A percentile compares a stretch with the other conserved stretches of the same genome.
Conservation (phyloP, 139 green algal genomes). For the Chlorella ohadii region DNA sequence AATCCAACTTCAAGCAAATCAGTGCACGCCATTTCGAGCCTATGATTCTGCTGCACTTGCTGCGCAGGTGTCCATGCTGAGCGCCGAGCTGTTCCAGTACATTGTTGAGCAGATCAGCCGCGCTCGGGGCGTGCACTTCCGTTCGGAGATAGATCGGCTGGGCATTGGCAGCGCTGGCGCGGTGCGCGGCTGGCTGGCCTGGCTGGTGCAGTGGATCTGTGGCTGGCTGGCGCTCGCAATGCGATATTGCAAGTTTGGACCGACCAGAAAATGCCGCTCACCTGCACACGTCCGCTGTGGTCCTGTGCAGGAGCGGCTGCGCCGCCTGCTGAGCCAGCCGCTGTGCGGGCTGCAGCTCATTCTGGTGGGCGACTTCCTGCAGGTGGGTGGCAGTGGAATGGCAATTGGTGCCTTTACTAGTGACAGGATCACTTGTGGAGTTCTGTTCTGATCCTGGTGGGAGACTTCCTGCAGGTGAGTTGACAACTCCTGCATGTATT, state of each 20-base stretch:
- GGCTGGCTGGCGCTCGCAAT: too few species aligned
- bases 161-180: too few species aligned
- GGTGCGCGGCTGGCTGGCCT: too few species aligned
- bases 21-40: too few species aligned
- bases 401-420: too few species aligned
- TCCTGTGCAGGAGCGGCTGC: not conserved
- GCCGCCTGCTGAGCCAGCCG: not conserved
- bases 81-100: not conserved
- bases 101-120: not conserved
- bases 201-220: too few species aligned
- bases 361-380: conserved; percentile 7
- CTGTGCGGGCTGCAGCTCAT: conserved; percentile 9
- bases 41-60: not conserved
- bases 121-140: not conserved
- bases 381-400: not conserved
- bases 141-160: not conserved
- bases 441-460: not conserved
- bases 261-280: too few species aligned
- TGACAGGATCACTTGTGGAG: too few species aligned
- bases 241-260: too few species aligned
- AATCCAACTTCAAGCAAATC: too few species aligned
- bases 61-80: conserved; percentile 16
- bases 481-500: too few species aligned
- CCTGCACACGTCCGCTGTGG: too few species aligned
- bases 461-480: not conserved